Evolutionary conservation across 1,284 basidiomycete genomes (phyloP), one percentile per base, ranked within the genome.

Genomic region (Tilletia horrida): DNA sequence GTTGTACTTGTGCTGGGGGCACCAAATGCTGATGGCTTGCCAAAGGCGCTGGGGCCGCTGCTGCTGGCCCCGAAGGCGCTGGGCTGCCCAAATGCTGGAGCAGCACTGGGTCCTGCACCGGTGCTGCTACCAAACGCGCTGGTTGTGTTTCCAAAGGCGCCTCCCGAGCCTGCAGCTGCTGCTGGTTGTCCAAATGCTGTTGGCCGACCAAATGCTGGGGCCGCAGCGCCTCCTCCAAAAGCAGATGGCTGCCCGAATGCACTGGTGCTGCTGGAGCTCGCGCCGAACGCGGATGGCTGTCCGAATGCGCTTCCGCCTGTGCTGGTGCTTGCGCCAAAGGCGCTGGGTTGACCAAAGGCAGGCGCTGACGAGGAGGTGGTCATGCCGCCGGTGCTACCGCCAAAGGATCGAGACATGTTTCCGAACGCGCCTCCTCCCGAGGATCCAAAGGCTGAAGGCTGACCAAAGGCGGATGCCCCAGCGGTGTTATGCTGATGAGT

Each of bases 271-370:
- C 25, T n/a, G 16, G 7, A 25, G 31, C 29, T 40, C 55, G 55
- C 55, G 55, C 55, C 55, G 29, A 59, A 59, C 25, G 55, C 27
- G 11, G 55, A 59, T 29, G 55, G 55, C 29, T 59, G 55, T 31
- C 27, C 55, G 55, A 59, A 59, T 7, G 27, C 55, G 27, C 35
- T 40, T 40, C 6, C 35, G 11, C 35, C 35, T 4, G 21, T 23
- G 50, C 3, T 3, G 16, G 16, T 23, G 45, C 16, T 27, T 14
- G 50, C 50, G 50, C 21, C 25, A 21, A 27, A 55, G n/a, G 50
- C 25, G 21, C 11, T 14, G 7, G 50, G 21, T 21, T 55, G 50
- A 2, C 50, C 21, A 27, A 55, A 55, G 7, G 50, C 50, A 25
- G 50, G 25, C 50, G 50, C 45, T 18, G 35, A 6, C 35, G 35